Conservation (phyloP, 148 eudicot species). For the Chenopodium suecicum region DNA sequence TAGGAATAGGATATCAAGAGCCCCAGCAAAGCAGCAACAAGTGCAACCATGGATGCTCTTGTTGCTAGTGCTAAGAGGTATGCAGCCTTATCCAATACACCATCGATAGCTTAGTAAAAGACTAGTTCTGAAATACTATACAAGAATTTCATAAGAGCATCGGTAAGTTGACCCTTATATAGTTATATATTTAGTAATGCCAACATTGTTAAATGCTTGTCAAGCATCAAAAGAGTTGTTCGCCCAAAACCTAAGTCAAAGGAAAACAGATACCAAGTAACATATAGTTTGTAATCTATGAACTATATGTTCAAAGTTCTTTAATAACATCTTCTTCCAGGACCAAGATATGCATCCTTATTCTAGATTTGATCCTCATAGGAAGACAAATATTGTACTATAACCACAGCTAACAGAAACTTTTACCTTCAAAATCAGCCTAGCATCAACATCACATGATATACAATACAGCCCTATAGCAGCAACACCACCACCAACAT, state of each 20-base stretch:
- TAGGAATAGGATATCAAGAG: background rate
- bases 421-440: too few relatives aligned
- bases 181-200: background rate
- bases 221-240: background rate
- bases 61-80: background rate
- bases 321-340: too few relatives aligned
- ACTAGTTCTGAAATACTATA: background rate
- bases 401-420: too few relatives aligned
- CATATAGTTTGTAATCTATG: too few relatives aligned
- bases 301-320: too few relatives aligned
- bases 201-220: background rate
- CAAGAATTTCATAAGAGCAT: background rate
- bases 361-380: too few relatives aligned
- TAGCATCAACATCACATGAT: background rate
- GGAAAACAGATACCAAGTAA: background rate
- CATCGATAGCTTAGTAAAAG: background rate
- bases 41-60: background rate
- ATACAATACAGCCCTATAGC: background rate
- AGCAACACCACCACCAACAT: background rate
- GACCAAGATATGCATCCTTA: too few relatives aligned
- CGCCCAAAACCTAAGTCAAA: too few relatives aligned
- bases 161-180: background rate
- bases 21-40: background rate
- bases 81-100: background rate
- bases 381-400: background rate